Percentiles rank a stretch among this genome's conserved stretches.
phyloP scores from a whole-genome alignment of 257 asterid species.

The Nicotiana tomentosiformis region DNA sequence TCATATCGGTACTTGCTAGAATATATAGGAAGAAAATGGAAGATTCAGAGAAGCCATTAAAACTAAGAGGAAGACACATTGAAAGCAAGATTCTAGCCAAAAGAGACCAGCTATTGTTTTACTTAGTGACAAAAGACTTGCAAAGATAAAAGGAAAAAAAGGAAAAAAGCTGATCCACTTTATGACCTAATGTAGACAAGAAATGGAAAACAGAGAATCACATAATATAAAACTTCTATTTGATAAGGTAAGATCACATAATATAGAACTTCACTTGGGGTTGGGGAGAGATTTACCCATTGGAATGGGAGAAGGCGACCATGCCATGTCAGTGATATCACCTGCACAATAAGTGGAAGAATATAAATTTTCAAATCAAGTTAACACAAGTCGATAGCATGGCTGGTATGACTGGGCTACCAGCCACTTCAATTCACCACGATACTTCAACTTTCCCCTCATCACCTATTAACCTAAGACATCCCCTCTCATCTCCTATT shows the following conservation, averaged over 20 bases:
- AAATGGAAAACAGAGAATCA: neutral
- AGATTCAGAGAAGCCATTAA: neutral
- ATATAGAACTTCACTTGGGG: neutral
- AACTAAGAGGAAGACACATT: neutral
- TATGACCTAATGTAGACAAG: neutral
- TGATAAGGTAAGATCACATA: neutral
- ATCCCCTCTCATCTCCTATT: neutral
- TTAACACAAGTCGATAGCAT: neutral
- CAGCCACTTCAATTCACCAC: neutral
- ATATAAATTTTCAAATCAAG: neutral
- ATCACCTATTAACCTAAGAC: neutral
- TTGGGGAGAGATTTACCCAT: constrained; percentile 39
- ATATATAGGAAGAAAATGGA: neutral
- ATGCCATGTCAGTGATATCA: constrained; percentile 69
- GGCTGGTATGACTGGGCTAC: neutral
- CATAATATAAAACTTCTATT: neutral
- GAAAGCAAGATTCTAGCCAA: neutral
- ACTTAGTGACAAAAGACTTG: neutral
- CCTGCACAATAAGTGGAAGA: constrained; percentile 37
- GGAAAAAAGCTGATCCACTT: neutral
- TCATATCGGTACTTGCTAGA: neutral
- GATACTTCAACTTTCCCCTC: neutral
- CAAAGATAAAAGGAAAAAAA: neutral
- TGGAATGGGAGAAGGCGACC: constrained; percentile 72
- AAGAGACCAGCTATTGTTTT: neutral